These are phyloP conservation scores for Rhododendron williamsianum DNA, from an alignment of 148 eudicot genomes.

Conservation along the genomic window DNA sequence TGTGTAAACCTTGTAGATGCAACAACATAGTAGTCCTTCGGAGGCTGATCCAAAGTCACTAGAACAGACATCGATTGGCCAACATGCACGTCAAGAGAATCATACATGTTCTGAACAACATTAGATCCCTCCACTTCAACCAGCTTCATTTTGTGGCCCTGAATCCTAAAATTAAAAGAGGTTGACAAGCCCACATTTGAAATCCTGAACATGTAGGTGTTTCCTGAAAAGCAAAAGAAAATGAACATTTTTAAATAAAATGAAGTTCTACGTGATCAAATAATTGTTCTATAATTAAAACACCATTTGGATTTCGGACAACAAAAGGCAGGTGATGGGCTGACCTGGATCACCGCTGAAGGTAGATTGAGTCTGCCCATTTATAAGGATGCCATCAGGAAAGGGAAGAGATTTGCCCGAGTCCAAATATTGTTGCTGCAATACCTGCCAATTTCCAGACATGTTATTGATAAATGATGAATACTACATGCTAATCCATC, in stretches of 20 bases:
- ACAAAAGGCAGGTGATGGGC: background rate
- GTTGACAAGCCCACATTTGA: conserved; percentile 77
- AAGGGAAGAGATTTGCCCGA: conserved; percentile 55
- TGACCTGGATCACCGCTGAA: conserved; percentile 78
- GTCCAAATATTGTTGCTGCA: conserved; percentile 49
- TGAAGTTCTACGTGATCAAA: background rate
- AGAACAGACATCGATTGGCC: conserved; percentile 83
- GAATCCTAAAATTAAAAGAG: conserved; percentile 79
- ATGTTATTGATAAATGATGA: background rate
- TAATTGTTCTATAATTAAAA: background rate
- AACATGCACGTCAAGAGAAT: conserved; percentile 74
- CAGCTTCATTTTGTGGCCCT: conserved; percentile 69
- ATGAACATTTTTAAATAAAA: background rate
- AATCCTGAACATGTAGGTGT: conserved; percentile 78
- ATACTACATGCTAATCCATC: too few species aligned
- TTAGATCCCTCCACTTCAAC: conserved; percentile 96
- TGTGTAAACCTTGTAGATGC: conserved; percentile 73
- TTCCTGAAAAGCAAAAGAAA: conserved; percentile 44
- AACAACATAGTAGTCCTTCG: conserved; percentile 75
- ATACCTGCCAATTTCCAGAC: conserved; percentile 34
- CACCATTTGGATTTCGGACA: background rate
- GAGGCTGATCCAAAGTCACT: conserved; percentile 70
- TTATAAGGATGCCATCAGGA: conserved; percentile 77
- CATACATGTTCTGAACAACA: conserved; percentile 57
- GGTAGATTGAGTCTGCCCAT: conserved; percentile 53